Base-by-base conservation (phyloP, 768 basidiomycete genomes). In the Multifurca ochricompacta region DNA sequence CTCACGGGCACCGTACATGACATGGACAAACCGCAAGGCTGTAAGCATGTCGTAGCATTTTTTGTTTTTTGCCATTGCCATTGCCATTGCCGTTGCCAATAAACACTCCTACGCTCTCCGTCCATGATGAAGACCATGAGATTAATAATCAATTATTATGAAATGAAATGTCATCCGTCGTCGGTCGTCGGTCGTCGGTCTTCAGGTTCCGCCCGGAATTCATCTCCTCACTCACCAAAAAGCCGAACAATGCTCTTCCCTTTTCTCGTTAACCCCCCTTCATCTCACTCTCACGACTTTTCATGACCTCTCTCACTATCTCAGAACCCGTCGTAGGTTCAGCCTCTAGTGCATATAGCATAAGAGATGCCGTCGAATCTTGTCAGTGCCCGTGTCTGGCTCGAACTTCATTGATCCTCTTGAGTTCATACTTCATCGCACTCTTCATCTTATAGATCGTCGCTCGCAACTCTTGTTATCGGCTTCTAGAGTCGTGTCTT, bases 11-110 rank as follows among this genome's bases (percentile, higher is more conserved):
- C 83, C 88, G 21, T 92, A 92, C 66, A 90, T 92, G 88, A 72
- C 76, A 69, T 92, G 91, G 90, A 81, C 81, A 55, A 92, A 92
- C 65, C 85, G 85, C 62, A 77, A 82, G 66, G 87, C 87, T 42
- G 73, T 72, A 13, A 77, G 73, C 60, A 61, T 69, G 25, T 63
- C 68, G 39, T 67, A 58, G 55, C 25, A 35, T 16, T 35, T 32
- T 18, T 49, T 43, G n/a, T n/a, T n/a, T n/a, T n/a, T n/a, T n/a
- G n/a, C n/a, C n/a, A n/a, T n/a, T n/a, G n/a, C n/a, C n/a, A n/a
- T n/a, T n/a, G n/a, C n/a, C n/a, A n/a, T n/a, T n/a, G n/a, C n/a
- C n/a, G n/a, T n/a, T n/a, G 28, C 25, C 61, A 41, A 48, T 52
- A 51, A 37, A 51, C 56, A 40, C 41, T 32, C 19, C 37, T 54